phyloP scores from a whole-genome alignment of 495 filamentous ascomycete species.

The Evernia prunastri region DNA sequence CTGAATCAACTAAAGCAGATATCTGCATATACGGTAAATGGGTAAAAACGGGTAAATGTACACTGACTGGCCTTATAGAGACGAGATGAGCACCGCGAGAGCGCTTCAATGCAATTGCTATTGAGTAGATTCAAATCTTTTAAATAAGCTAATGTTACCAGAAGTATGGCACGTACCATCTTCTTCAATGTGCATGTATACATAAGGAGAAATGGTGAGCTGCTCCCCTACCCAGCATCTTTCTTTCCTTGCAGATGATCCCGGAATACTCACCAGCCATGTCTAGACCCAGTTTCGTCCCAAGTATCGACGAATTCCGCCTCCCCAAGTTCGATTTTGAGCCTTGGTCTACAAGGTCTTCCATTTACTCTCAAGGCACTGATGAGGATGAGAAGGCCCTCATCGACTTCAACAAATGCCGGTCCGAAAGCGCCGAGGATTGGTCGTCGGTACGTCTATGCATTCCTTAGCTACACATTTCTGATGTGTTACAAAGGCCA shows the following conservation, averaged over 20 bases:
- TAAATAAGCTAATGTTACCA: background rate
- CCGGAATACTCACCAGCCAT: background rate
- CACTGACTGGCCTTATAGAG: background rate
- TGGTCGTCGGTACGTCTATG: conserved; percentile 37
- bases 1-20: background rate
- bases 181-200: background rate
- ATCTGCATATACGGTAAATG: background rate
- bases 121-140: too few species aligned
- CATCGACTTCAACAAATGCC: background rate
- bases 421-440: conserved; percentile 26
- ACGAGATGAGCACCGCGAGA: conserved; percentile 3
- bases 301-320: background rate
- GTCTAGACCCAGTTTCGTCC: conserved; percentile 3
- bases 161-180: background rate
- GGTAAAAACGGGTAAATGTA: background rate
- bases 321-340: conserved; percentile 4
- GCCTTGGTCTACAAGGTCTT: background rate
- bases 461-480: background rate
- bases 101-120: background rate
- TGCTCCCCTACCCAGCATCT: background rate
- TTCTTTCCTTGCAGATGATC: background rate
- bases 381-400: background rate
- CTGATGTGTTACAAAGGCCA: conserved; percentile 25
- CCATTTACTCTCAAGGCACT: background rate
- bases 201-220: background rate